phyloP scores from a whole-genome alignment of 2,329 filamentous ascomycete species.

The Fusarium liriodendri region DNA sequence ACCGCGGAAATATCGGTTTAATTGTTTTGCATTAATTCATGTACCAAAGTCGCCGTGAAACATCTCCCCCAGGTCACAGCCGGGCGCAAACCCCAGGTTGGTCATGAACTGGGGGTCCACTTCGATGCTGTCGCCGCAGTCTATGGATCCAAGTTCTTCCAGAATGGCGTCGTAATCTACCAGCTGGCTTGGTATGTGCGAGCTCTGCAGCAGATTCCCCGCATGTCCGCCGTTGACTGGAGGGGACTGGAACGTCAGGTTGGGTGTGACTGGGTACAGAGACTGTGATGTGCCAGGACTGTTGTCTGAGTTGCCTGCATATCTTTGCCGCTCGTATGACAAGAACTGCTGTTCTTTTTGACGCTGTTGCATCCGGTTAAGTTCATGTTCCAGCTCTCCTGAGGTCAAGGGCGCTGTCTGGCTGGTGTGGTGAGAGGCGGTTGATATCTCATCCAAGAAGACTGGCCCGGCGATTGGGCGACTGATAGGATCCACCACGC shows the following conservation, averaged over 20 bases:
- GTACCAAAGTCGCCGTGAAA: conserved; percentile 53
- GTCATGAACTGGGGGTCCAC: conserved; percentile 73
- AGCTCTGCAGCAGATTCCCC: conserved; percentile 34
- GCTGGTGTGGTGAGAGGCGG: conserved; percentile 40
- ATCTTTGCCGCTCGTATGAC: conserved; percentile 37
- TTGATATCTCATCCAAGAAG: conserved; percentile 45
- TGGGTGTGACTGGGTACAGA: conserved; percentile 40
- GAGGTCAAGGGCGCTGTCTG: conserved; percentile 37
- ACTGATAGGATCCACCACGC: conserved; percentile 28
- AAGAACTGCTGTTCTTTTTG: conserved; percentile 35
- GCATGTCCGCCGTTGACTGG: conserved; percentile 32
- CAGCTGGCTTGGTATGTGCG: conserved; percentile 37
- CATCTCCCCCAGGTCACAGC: conserved; percentile 68
- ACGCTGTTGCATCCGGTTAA: conserved; percentile 37
- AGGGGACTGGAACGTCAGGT: conserved; percentile 40
- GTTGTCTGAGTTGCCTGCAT: conserved; percentile 28
- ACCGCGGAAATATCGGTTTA: conserved; percentile 14
- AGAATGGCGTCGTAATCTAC: conserved; percentile 65
- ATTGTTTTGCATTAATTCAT: conserved; percentile 37
- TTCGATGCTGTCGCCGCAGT: conserved; percentile 61
- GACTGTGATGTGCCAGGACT: conserved; percentile 38
- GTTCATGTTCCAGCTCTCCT: conserved; percentile 37
- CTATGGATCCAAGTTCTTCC: conserved; percentile 63
- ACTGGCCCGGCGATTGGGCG: conserved; percentile 30
- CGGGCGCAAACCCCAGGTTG: conserved; percentile 73